Evolutionary conservation across 2,329 filamentous ascomycete genomes (phyloP), one percentile per base, ranked within the genome.

Genomic region (Aspergillus tubingensis): DNA sequence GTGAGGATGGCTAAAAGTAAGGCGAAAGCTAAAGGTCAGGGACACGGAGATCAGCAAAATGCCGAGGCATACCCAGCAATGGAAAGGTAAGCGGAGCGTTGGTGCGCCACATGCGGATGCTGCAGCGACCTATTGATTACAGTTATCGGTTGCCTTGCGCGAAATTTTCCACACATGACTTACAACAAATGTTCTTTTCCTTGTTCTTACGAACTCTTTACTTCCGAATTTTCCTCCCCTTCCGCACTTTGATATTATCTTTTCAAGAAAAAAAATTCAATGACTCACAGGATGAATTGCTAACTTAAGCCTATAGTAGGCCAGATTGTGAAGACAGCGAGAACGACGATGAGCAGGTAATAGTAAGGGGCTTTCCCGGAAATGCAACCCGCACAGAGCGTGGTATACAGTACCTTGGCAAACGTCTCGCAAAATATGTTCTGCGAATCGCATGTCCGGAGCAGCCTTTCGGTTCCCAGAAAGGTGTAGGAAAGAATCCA

Each of bases 391-490:
- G 90, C 59, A 99, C 95, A 2, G 95, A 99, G 77, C 88, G 89
- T 65, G 95, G 95, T 15, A 98, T 99, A 71, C 96, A 98, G 75
- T 99, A 96, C 75, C 85, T 99, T 5, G 95, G 95, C 19, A 98
- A 98, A 75, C 86, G 95, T 54, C 85, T 99, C 25, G 95, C 95
- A 19, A 93, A 93, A 79, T 96, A 94, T 73, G 86, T 98, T 30
- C 82, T 99, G 47, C 85, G 89, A 55, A 88, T 96, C 79, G 96
- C 94, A 30, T 96, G 96, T 72, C 95, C 95, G 0, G 92, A 97
- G 71, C 93, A 98, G 70, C 92, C 94, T 4, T 96, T 89, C 69
- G 81, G 93, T 1, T 93, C 94, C 0, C 73, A 82, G 47, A 87
- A 86, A 70, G 83, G 80, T 62, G 77, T 25, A 55, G 43, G 81